Evolutionary conservation across 78 protist species (phyloP).

Genomic region (Pigoraptor vietnamica): DNA sequence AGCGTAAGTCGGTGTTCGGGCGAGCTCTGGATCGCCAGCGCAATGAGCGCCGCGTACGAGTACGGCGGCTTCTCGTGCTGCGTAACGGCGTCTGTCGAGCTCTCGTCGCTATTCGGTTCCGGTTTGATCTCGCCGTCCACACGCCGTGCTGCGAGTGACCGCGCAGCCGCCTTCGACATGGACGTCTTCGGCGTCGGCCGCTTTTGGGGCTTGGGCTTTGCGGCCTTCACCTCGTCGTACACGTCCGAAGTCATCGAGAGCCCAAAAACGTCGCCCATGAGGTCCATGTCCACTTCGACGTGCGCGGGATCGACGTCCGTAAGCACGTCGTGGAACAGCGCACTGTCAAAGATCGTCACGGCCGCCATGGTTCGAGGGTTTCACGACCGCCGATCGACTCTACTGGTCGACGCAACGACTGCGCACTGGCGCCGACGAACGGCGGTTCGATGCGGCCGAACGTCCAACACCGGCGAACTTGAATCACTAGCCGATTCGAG

Average conservation of each 20-base stretch:
- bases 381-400: too few species aligned
- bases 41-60: slow-evolving; percentile 11
- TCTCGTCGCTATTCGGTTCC: not conserved
- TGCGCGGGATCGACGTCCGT: not conserved
- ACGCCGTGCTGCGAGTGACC: not conserved
- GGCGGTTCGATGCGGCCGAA: too few species aligned
- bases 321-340: not conserved
- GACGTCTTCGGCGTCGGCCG: not conserved
- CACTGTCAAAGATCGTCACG: not conserved
- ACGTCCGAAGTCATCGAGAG: not conserved
- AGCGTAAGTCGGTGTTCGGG: not conserved
- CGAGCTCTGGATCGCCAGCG: not conserved
- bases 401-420: too few species aligned
- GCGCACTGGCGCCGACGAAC: too few species aligned
- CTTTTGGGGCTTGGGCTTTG: not conserved
- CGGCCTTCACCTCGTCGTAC: not conserved
- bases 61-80: not conserved
- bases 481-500: too few species aligned
- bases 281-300: not conserved
- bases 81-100: not conserved
- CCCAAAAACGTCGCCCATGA: not conserved
- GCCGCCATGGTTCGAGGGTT: not conserved
- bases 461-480: too few species aligned
- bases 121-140: not conserved
- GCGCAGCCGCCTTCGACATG: not conserved